Percentiles rank a stretch among this genome's conserved stretches.
phyloP scores from a whole-genome alignment of 192 early-diverging fungal species.

The Kappamyces sp. region DNA sequence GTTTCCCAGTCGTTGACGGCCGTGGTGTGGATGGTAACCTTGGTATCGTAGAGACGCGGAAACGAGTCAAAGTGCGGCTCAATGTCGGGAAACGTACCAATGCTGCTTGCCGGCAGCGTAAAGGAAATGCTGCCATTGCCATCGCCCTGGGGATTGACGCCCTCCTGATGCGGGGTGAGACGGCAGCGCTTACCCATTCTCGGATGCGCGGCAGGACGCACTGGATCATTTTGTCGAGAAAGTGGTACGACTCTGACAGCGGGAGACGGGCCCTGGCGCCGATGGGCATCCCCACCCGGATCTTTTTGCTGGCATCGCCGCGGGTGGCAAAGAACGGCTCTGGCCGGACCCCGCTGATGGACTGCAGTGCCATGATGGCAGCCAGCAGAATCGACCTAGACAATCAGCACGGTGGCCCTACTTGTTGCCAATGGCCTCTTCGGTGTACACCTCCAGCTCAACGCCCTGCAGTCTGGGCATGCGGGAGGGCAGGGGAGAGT shows the following conservation, averaged over 20 bases:
- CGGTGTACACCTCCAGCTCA: conserved; percentile 78
- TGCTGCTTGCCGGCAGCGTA: conserved; percentile 72
- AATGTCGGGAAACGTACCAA: conserved; percentile 95
- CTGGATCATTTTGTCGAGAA: conserved; percentile 91
- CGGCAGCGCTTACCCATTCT: conserved; percentile 54
- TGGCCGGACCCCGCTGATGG: conserved; percentile 71
- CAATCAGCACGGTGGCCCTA: conserved; percentile 36
- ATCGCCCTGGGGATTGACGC: conserved; percentile 66
- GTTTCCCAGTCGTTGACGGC: conserved; percentile 71
- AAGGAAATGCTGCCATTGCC: conserved; percentile 77
- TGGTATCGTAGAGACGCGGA: conserved; percentile 82
- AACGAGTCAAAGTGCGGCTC: conserved; percentile 93
- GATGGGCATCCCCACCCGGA: conserved; percentile 90
- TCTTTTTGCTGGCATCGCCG: conserved; percentile 76
- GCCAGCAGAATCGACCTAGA: conserved; percentile 61
- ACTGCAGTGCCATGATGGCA: conserved; percentile 86
- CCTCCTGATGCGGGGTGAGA: conserved; percentile 24
- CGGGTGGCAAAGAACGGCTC: conserved; percentile 72
- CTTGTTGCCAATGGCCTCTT: conserved; percentile 83
- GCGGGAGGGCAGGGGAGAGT: conserved; percentile 52
- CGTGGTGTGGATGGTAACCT: conserved; percentile 78
- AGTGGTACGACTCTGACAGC: conserved; percentile 84
- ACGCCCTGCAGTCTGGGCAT: conserved; percentile 69
- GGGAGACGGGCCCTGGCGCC: conserved; percentile 70
- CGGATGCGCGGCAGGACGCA: conserved; percentile 91